Evolutionary conservation across 352 stramenopile genomes (phyloP), one percentile per base, ranked within the genome.

Genomic region (Pythium biforme): DNA sequence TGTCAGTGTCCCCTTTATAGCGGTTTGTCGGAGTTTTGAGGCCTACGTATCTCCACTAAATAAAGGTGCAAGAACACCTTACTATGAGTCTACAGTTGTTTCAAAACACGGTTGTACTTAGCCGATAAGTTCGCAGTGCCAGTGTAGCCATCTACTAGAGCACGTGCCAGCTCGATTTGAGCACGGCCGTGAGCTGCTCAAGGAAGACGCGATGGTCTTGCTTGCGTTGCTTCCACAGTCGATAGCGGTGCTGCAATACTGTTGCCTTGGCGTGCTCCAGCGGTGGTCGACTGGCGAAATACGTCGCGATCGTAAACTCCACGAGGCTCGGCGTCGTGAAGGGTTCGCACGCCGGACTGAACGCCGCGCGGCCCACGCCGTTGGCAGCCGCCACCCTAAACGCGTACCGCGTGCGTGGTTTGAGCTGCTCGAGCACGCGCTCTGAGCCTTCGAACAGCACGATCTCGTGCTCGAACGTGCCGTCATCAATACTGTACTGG

Each of bases 241-340:
- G 56, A 54, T 63, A 70, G 34, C 56, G 52, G 9, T 56, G 64
- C 64, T 70, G 74, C 10, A 92, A 73, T 19, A 63, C 58, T 0
- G 62, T 63, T 4, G 83, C 76, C 41, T 80, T 81, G n/a, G 50
- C 55, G 47, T 92, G 79, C 54, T 92, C 81, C 15, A 78, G 55
- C 15, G 40, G 26, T 25, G 79, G 79, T 0, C 81, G 75, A 34
- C 72, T 57, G 9, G 72, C 69, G 47, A 87, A 87, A 48, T 90
- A 92, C 26, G 50, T 72, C 1, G 69, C 58, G 61, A 92, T 75
- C 23, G 83, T 92, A 61, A 81, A 87, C 27, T 80, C 75, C 10
- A 90, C 77, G 20, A 92, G 79, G 62, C 79, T 90, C 14, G 83
- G 83, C 11, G 77, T 90, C 10, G 46, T 51, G 46, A 81, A 58